Base-by-base conservation (phyloP, 768 basidiomycete genomes). In the Tricholoma sp. region DNA sequence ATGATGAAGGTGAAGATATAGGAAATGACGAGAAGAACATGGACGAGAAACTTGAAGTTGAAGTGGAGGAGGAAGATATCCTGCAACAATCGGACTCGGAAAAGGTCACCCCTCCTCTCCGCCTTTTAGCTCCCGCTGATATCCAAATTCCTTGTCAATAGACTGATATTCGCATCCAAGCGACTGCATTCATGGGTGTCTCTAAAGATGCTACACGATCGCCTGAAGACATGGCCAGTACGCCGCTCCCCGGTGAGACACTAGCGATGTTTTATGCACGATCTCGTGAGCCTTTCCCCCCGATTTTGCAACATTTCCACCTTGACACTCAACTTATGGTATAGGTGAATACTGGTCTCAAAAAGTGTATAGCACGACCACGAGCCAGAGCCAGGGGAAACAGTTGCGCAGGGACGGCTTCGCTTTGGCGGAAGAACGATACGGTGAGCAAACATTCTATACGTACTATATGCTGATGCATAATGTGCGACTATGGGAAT, bases 211-310 rank as follows among this genome's bases (percentile, higher is more conserved):
- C 75, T 18, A 70, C 76, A 5, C 77, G 84, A 4, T 81, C 87
- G 1, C 74, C 80, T 0, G 91, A 93, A 64, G 91, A 94, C 57
- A 69, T 81, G 0, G 66, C 88, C 28, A 88, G 86, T 62, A 94
- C 91, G 0, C 94, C 94, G 0, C 74, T 88, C 3, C 91, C 91
- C 0, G 91, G 91, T 10, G 94, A 96, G 68, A 89, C 88, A 0
- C 71, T 94, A 7, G 86, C 91, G 0, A 77, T 79, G 70, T 95
- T 95, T 67, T 95, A 93, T 63, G 83, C 87, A 5, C 83, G 92
- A 7, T 85, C 88, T 15, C 82, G 90, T 88, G 67, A 62, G 87
- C 76, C 10, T 6, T 18, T 6, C 29, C 45, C 36, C 9, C 37
- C 31, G n/a, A 24, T 28, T 24, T n/a, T 6, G 13, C 29, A 13